phyloP scores from a whole-genome alignment of 2,329 filamentous ascomycete species.

The Fusarium pseudograminearum region DNA sequence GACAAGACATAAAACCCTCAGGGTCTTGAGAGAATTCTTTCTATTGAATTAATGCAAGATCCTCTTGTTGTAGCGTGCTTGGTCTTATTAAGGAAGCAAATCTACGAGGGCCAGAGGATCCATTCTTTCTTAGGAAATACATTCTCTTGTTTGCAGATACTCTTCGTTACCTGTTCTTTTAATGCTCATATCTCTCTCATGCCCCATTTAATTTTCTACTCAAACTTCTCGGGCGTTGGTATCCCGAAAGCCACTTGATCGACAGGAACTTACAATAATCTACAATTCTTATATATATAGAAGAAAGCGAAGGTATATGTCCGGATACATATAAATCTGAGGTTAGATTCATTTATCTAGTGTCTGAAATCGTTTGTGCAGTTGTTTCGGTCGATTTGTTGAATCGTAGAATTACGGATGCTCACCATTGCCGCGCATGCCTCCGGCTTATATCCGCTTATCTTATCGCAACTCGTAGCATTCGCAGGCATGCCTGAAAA shows the following conservation, averaged over 20 bases:
- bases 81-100: not conserved
- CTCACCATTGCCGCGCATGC: not conserved
- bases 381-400: not conserved
- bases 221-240: conserved; percentile 6
- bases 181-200: not conserved
- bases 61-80: not conserved
- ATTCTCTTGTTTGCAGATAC: not conserved
- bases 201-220: conserved; percentile 9
- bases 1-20: conserved; percentile 23
- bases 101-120: fast-evolving
- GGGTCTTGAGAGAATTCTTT: not conserved
- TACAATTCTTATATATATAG: not conserved
- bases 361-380: not conserved
- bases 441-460: conserved; percentile 3
- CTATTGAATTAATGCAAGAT: no score
- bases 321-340: not conserved
- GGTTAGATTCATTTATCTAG: fast-evolving
- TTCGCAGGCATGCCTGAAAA: not conserved
- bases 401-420: not conserved
- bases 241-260: conserved; percentile 2
- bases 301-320: not conserved
- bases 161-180: not conserved
- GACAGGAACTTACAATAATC: not conserved
- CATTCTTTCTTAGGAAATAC: not conserved
- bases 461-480: not conserved